Evolutionary conservation across 805 yeast species (phyloP).

Genomic region (Lachancea waltii): DNA sequence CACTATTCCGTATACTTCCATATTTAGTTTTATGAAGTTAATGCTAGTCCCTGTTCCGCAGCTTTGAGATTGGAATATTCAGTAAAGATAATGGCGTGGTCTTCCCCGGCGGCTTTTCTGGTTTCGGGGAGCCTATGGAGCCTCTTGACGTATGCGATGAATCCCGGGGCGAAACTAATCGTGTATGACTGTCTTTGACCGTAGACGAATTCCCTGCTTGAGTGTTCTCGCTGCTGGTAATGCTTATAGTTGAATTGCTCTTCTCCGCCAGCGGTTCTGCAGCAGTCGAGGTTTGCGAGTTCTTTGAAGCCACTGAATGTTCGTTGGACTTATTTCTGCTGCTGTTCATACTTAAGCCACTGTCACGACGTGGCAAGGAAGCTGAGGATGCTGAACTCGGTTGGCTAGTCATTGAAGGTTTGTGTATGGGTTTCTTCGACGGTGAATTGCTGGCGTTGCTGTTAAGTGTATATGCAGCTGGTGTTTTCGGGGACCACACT

Average conservation of each 20-base stretch:
- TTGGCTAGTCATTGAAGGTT: conserved; percentile 1
- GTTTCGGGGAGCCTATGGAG: too few species aligned
- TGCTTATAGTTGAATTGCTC: background rate
- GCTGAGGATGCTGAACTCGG: conserved; percentile 7
- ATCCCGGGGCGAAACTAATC: background rate
- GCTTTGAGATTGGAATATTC: conserved; percentile 27
- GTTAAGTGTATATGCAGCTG: conserved; percentile 4
- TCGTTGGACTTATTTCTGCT: background rate
- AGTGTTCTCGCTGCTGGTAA: background rate
- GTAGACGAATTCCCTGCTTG: background rate
- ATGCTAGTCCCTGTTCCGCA: conserved; percentile 14
- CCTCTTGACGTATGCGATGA: too few species aligned
- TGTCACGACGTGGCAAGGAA: conserved; percentile 4
- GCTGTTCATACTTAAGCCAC: conserved; percentile 2
- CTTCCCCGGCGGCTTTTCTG: conserved; percentile 1
- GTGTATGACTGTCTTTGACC: background rate
- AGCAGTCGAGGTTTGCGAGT: background rate
- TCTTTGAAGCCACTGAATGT: background rate
- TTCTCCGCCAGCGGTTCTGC: background rate
- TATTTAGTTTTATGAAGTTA: conserved; percentile 1
- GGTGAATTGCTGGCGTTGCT: background rate
- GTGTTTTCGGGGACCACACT: conserved; percentile 8
- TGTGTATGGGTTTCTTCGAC: background rate
- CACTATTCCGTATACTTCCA: conserved; percentile 30
- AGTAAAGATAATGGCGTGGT: conserved; percentile 21